phyloP scores from a whole-genome alignment of 345 rosid genomes.

The Aquilaria yunnanensis region DNA sequence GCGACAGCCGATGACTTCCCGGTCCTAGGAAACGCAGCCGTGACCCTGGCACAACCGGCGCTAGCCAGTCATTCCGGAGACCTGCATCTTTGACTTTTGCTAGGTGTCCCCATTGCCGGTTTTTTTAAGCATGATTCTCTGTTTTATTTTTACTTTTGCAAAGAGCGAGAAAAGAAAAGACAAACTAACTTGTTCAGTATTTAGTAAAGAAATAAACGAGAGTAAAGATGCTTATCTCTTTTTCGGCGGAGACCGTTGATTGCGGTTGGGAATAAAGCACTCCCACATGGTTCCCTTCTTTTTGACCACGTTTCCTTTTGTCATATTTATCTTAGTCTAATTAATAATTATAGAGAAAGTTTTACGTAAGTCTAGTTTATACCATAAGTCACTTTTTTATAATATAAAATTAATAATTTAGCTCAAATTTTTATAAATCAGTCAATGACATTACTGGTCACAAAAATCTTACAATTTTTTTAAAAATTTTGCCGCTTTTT shows the following conservation, averaged over 20 bases:
- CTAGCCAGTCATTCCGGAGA: conserved; percentile 42
- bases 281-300: conserved; percentile 44
- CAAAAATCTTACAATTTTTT: too few species aligned
- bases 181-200: conserved; percentile 1
- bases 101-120: conserved; percentile 21
- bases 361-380: too few species aligned
- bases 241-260: conserved; percentile 82
- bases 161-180: conserved; percentile 1
- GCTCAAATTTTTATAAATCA: too few species aligned
- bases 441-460: too few species aligned
- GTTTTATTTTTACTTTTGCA: background rate
- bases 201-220: background rate
- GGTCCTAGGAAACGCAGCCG: conserved; percentile 13
- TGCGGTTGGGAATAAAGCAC: conserved; percentile 88
- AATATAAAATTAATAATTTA: too few species aligned
- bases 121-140: background rate
- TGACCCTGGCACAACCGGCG: conserved; percentile 60
- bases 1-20: conserved; percentile 14
- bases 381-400: too few species aligned
- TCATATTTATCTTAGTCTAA: conserved; percentile 10
- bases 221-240: conserved; percentile 15
- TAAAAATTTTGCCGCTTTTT: background rate
- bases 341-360: too few species aligned
- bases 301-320: conserved; percentile 43
- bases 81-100: conserved; percentile 40